phyloP scores from a whole-genome alignment of 768 basidiomycete species.

The Amanita fuliginea region DNA sequence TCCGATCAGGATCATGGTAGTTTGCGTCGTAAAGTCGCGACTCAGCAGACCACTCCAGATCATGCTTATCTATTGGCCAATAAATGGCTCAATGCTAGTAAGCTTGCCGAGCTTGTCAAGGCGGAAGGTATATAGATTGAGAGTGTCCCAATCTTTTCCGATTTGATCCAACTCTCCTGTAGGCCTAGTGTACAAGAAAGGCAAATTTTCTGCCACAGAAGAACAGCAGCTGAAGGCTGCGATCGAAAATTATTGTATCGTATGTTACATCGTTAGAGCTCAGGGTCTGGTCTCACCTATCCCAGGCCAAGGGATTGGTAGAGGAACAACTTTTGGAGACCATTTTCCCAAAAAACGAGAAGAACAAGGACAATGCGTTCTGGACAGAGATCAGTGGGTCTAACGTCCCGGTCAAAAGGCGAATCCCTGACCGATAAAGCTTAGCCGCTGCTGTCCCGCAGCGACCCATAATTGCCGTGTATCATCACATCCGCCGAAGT shows the following conservation, averaged over 20 bases:
- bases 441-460: slow-evolving; percentile 60
- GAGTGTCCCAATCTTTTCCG: not conserved
- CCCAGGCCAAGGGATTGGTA: slow-evolving; percentile 38
- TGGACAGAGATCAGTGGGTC: slow-evolving; percentile 72
- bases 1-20: slow-evolving; percentile 12
- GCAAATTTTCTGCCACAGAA: slow-evolving; percentile 76
- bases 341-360: slow-evolving; percentile 59
- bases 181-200: slow-evolving; percentile 85
- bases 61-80: slow-evolving; percentile 65
- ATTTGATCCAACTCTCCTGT: slow-evolving; percentile 2
- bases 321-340: slow-evolving; percentile 47
- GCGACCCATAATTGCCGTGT: slow-evolving; percentile 75
- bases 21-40: slow-evolving; percentile 14
- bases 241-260: slow-evolving; percentile 50
- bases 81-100: slow-evolving; percentile 66
- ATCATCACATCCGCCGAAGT: slow-evolving; percentile 65
- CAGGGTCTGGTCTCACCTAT: not conserved
- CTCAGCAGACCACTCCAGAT: slow-evolving; percentile 33
- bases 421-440: not conserved
- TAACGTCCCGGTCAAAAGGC: not conserved
- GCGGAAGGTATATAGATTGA: slow-evolving; percentile 40
- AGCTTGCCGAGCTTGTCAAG: slow-evolving; percentile 58
- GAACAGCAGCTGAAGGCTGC: slow-evolving; percentile 54
- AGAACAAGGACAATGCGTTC: slow-evolving; percentile 52
- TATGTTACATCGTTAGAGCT: slow-evolving; percentile 21